phyloP scores from a whole-genome alignment of 139 green algal species.

The Dunaliella primolecta region DNA sequence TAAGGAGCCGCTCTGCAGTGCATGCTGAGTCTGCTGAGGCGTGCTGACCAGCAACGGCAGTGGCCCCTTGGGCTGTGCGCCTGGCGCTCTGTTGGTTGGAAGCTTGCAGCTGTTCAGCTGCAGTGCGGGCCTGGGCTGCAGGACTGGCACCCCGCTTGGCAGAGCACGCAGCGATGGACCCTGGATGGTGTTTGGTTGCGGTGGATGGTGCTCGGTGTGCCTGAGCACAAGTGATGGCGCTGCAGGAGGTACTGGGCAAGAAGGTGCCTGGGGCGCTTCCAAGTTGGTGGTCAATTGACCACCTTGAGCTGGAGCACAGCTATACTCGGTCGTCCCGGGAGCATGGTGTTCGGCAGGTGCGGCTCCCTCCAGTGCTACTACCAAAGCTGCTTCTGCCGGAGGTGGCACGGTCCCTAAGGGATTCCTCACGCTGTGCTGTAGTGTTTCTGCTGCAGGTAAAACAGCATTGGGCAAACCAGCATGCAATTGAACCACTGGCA shows the following conservation, averaged over 20 bases:
- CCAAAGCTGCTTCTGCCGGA: too few species aligned
- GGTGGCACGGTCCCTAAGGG: too few species aligned
- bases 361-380: too few species aligned
- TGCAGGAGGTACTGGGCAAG: neutral
- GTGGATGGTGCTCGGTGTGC: neutral
- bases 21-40: neutral
- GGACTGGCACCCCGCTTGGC: neutral
- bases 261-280: neutral
- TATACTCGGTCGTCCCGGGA: too few species aligned
- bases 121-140: neutral
- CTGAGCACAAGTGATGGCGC: neutral
- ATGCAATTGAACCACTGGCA: too few species aligned
- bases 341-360: too few species aligned
- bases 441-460: too few species aligned
- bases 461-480: too few species aligned
- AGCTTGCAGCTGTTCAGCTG: neutral
- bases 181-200: neutral
- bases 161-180: neutral
- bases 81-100: neutral
- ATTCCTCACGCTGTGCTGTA: too few species aligned
- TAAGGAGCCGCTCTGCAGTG: neutral
- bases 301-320: too few species aligned
- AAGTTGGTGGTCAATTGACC: too few species aligned
- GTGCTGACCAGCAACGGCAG: neutral
- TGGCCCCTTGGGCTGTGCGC: neutral